Evolutionary conservation across 2,329 filamentous ascomycete genomes (phyloP), one percentile per base, ranked within the genome.

Genomic region (Pseudogymnoascus sp.): DNA sequence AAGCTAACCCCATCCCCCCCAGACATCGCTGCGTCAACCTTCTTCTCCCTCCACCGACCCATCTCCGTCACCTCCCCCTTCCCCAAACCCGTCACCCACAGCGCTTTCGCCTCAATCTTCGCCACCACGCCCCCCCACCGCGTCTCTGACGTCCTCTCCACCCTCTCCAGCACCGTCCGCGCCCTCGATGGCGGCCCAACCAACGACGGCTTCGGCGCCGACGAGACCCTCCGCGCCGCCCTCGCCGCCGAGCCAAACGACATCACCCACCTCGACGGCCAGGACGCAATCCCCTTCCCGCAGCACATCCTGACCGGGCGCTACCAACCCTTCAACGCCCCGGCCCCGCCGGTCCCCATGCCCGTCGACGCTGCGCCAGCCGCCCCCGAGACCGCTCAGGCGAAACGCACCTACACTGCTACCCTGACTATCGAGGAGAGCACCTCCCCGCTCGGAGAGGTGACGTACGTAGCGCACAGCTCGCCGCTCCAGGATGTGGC

Each of bases 31-130:
- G 81, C 96, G 52, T 94, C 93, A 6, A 89, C 89, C 64, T 97
- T 99, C 81, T 97, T 97, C 80, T 95, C 92, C 66, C 88, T 96
- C 68, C 91, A 99, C 77, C 87, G 94, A 65, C 94, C 94, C 52
- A 93, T 99, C 71, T 96, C 91, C 62, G 85, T 97, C 67, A 92
- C 88, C 59, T 87, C 88, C 69, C 87, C 88, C 68, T 87, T 96
- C 72, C 94, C 89, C 62, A 86, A 84, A 69, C 79, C 82, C 19
- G 83, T 92, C 52, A 86, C 83, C 61, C 81, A 88, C 65, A 88
- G 90, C 72, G 82, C 87, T 59, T 97, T 97, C 75, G 87, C 90
- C 65, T 82, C 88, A 71, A 92, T 99, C 71, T 97, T 97, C 75
- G 80, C 86, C 49, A 75, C 21, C 80, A 80, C 68, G 3, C 70